Evolutionary conservation across 352 stramenopile genomes (phyloP).

Genomic region (Phytophthora sansomeana): DNA sequence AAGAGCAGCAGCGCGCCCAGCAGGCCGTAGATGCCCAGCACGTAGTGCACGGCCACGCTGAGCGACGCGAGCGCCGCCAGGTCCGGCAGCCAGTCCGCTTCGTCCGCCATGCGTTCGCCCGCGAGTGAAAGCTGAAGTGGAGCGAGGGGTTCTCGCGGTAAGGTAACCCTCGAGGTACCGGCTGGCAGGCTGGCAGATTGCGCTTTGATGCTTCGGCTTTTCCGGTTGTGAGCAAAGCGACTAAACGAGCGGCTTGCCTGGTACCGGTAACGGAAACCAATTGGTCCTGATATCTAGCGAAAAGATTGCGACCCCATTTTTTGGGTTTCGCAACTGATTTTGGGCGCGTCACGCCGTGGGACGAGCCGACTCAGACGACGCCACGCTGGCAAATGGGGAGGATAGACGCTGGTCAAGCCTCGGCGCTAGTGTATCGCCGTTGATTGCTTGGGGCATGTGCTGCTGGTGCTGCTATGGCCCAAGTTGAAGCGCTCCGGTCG

Average conservation of each 20-base stretch:
- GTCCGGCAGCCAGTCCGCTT: constrained; percentile 59
- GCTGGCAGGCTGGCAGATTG: not conserved
- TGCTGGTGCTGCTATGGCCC: too few species aligned
- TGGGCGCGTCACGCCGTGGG: constrained; percentile 11
- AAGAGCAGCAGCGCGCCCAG: constrained; percentile 48
- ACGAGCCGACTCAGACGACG: not conserved
- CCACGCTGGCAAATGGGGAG: not conserved
- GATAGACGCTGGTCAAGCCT: not conserved
- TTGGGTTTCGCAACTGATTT: constrained; percentile 32
- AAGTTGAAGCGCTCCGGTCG: not conserved
- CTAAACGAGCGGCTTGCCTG: not conserved
- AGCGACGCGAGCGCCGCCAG: constrained; percentile 63
- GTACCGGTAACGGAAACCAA: constrained; percentile 10
- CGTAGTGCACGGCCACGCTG: constrained; percentile 73
- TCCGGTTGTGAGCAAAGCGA: not conserved
- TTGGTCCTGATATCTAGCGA: constrained; percentile 6
- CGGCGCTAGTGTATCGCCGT: too few species aligned
- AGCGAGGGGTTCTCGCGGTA: constrained; percentile 15
- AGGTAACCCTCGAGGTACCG: not conserved
- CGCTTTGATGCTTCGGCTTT: not conserved
- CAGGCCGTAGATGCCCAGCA: constrained; percentile 64
- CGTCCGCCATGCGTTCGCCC: constrained; percentile 39
- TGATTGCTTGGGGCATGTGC: too few species aligned
- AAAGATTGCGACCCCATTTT: constrained; percentile 28
- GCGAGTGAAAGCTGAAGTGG: not conserved